Evolutionary conservation across 129 eudicot genomes (phyloP), one percentile per base, ranked within the genome.

Genomic region (Centaurea solstitialis): DNA sequence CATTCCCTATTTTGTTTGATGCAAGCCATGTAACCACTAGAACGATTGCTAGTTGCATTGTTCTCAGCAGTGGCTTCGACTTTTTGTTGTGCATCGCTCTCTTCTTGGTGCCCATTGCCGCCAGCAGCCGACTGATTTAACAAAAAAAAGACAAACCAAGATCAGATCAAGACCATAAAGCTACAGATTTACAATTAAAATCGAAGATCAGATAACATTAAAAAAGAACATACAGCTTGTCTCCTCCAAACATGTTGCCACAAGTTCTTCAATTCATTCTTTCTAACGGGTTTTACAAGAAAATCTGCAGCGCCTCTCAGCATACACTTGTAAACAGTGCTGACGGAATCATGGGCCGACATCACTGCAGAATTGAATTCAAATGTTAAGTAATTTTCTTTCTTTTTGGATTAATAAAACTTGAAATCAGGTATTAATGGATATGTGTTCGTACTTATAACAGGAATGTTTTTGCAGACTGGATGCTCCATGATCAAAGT

Each of bases 161-260:
- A 76, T 72, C 41, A 73, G 65, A 59, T 82, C 62, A 81, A 81
- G 47, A 62, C 50, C 43, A 21, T 37, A 28, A 24, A 7, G 4
- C 4, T 4, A 22, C 70, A 77, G 0, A 26, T 37, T 71, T 59
- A 39, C 47, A 62, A 61, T 30, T 26, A 37, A 37, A 35, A 65
- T 64, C 38, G 18, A 30, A 35, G 18, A 81, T 61, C 26, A 21
- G 21, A 68, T 59, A 57, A 39, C 43, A 28, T 72, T 17, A 22
- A n/a, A 68, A 11, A 77, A n/a, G 62, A 11, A 77, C 96, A 38
- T 90, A 94, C 97, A 84, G 91, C 87, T 87, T 86, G 92, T 83
- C 91, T 78, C 86, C 98, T 94, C 98, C 98, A 92, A 61, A 88
- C 98, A 90, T 94, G 98, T 85, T 94, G 98, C 98, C 98, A 94